These are phyloP conservation scores for Gracilaria caudata DNA, from an alignment of 23 red algal genomes.

Conservation along the genomic window DNA sequence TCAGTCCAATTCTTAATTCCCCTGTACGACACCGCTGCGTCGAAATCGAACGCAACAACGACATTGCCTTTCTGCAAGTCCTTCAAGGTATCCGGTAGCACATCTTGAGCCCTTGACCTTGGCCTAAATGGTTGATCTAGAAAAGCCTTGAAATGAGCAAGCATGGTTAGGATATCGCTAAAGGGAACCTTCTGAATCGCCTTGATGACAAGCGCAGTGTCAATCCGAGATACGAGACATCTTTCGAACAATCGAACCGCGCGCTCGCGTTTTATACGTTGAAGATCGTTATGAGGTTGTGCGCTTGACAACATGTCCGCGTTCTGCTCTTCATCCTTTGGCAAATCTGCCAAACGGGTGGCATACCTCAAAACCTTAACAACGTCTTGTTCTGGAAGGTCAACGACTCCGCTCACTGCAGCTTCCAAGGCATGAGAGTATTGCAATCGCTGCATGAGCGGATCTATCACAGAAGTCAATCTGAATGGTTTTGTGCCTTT, in stretches of 20 bases:
- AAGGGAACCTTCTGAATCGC: conserved; percentile 18
- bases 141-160: background rate
- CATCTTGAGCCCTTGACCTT: background rate
- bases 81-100: background rate
- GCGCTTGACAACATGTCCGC: background rate
- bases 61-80: background rate
- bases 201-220: background rate
- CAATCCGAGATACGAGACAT: conserved; percentile 18
- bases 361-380: conserved; percentile 36
- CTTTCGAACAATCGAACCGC: background rate
- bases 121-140: background rate
- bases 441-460: conserved; percentile 14
- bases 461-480: conserved; percentile 28
- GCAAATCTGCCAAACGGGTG: conserved; percentile 5
- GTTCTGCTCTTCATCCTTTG: background rate
- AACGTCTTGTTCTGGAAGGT: conserved; percentile 60
- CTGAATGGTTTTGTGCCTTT: background rate
- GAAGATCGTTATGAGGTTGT: too few species aligned
- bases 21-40: conserved; percentile 12
- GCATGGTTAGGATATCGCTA: background rate
- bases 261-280: background rate
- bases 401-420: conserved; percentile 4
- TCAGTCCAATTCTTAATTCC: conserved; percentile 49
- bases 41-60: background rate
- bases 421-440: conserved; percentile 57